Evolutionary conservation across 2,329 filamentous ascomycete species (phyloP).

Genomic region (Madurella mycetomatis): DNA sequence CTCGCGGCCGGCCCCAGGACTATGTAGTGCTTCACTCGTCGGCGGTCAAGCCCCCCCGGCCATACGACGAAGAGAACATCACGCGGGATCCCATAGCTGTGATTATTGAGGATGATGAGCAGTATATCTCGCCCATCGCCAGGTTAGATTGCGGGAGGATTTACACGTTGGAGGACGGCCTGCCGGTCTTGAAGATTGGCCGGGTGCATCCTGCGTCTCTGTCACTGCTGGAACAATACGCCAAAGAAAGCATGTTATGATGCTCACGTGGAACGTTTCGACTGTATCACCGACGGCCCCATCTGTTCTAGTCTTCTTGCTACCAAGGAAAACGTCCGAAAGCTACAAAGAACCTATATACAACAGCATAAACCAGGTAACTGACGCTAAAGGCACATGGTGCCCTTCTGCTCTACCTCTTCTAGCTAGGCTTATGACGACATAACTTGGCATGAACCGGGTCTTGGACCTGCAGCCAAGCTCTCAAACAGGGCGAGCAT

Average conservation of each 20-base stretch:
- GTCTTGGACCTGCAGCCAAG: too few species aligned
- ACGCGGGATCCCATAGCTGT: conserved; percentile 21
- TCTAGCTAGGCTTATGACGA: too few species aligned
- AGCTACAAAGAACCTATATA: too few species aligned
- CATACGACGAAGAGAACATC: conserved; percentile 23
- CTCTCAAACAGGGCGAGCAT: too few species aligned
- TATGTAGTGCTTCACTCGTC: conserved; percentile 25
- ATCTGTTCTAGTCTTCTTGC: too few species aligned
- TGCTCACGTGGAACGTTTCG: background rate
- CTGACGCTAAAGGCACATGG: too few species aligned
- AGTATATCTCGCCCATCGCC: conserved; percentile 26
- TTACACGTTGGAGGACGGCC: conserved; percentile 28
- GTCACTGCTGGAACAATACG: conserved; percentile 21
- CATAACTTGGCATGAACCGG: too few species aligned
- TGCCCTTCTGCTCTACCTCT: too few species aligned
- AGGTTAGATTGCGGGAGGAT: conserved; percentile 27
- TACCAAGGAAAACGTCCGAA: too few species aligned
- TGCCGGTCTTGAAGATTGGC: conserved; percentile 27
- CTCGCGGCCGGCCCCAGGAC: conserved; percentile 16
- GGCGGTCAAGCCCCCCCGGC: conserved; percentile 19
- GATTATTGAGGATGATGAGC: conserved; percentile 26
- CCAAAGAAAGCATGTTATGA: conserved; percentile 18
- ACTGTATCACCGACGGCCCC: too few species aligned
- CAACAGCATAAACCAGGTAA: too few species aligned
- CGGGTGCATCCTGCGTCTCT: conserved; percentile 23